phyloP scores from a whole-genome alignment of 2,329 filamentous ascomycete species.

The Epichloe aotearoae region DNA sequence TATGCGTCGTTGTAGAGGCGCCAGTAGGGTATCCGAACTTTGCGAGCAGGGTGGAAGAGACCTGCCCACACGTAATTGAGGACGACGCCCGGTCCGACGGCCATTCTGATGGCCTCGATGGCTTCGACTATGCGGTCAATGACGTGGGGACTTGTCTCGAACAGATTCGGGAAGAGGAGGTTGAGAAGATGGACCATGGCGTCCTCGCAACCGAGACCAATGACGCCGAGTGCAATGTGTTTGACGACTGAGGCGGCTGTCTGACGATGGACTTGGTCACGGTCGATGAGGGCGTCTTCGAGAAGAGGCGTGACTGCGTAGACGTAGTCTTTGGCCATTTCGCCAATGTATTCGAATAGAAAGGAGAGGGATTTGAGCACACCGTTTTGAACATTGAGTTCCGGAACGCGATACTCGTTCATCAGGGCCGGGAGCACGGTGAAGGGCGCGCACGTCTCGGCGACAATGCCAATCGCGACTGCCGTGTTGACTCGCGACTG shows the following conservation, averaged over 20 bases:
- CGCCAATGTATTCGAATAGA: constrained; percentile 97
- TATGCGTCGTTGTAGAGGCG: constrained; percentile 94
- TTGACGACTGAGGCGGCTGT: constrained; percentile 95
- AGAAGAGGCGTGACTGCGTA: constrained; percentile 93
- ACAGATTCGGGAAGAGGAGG: constrained; percentile 89
- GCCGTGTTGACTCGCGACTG: constrained; percentile 97
- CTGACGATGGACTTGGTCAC: constrained; percentile 94
- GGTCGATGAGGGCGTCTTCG: constrained; percentile 93
- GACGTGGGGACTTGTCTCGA: constrained; percentile 95
- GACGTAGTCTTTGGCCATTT: constrained; percentile 99
- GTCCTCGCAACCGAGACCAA: constrained; percentile 92
- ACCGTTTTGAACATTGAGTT: constrained; percentile 97
- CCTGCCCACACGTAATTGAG: constrained; percentile 99
- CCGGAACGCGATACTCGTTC: constrained; percentile 98
- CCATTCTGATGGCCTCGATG: constrained; percentile 89
- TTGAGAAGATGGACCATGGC: constrained; percentile 98
- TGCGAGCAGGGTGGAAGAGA: constrained; percentile 89
- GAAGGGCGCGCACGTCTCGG: constrained; percentile 95
- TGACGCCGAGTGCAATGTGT: constrained; percentile 94
- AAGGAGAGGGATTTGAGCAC: constrained; percentile 95
- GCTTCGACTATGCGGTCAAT: constrained; percentile 97
- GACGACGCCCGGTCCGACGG: constrained; percentile 79
- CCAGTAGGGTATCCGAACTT: constrained; percentile 93
- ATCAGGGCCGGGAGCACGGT: constrained; percentile 96
- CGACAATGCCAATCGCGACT: constrained; percentile 95